A percentile compares a stretch with the other conserved stretches of the same genome.
phyloP scores from a whole-genome alignment of 2,329 filamentous ascomycete genomes.

The Calonectria leucothoes region DNA sequence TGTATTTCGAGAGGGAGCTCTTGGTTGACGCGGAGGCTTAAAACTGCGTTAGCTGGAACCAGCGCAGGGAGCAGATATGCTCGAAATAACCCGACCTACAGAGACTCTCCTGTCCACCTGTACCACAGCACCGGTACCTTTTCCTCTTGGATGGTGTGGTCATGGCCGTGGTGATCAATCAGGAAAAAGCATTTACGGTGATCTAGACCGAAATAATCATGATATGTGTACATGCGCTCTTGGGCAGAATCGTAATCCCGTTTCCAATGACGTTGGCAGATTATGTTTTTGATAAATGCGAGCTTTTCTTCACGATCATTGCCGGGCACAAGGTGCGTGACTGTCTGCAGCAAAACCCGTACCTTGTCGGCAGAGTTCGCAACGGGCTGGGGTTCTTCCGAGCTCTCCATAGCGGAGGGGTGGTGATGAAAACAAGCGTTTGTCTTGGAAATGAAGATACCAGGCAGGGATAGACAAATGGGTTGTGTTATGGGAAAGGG shows the following conservation, averaged over 20 bases:
- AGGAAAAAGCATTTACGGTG: constrained; percentile 26
- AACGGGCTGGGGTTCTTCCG: neutral
- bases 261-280: constrained; percentile 28
- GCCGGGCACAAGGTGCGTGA: constrained; percentile 27
- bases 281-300: constrained; percentile 11
- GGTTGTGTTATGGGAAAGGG: neutral
- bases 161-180: constrained; percentile 29
- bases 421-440: neutral
- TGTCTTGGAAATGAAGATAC: neutral
- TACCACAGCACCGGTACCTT: constrained; percentile 25
- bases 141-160: constrained; percentile 19
- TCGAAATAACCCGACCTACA: constrained; percentile 15
- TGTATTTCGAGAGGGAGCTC: constrained; percentile 17
- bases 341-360: constrained; percentile 25
- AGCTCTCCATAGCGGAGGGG: constrained; percentile 15
- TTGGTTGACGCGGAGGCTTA: constrained; percentile 7
- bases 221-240: constrained; percentile 16
- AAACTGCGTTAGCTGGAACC: constrained; percentile 10
- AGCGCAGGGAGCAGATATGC: neutral
- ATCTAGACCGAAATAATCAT: constrained; percentile 24
- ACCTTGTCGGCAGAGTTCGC: constrained; percentile 5
- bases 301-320: constrained; percentile 18
- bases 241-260: constrained; percentile 20
- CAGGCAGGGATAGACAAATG: neutral
- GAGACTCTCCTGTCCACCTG: constrained; percentile 30